A percentile compares a stretch with the other conserved stretches of the same genome.
Evolutionary conservation across 2,329 filamentous ascomycete species (phyloP).

Genomic region (Alternaria sp.): DNA sequence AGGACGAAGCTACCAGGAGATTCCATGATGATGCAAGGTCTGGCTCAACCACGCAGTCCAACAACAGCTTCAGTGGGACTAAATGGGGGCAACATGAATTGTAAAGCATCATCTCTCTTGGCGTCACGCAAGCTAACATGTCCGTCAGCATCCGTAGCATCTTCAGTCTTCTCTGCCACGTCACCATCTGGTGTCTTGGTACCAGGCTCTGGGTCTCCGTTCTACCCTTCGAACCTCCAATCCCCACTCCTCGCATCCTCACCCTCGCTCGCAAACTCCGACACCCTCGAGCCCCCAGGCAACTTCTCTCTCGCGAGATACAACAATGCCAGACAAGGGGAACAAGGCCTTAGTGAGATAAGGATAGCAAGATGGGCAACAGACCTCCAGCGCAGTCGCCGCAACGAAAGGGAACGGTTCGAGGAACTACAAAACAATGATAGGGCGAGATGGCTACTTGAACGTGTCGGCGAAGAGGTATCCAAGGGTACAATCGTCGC

Average conservation of each 20-base stretch:
- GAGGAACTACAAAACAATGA: constrained; percentile 68
- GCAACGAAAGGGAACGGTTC: constrained; percentile 75
- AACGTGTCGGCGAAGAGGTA: constrained; percentile 73
- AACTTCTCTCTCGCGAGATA: constrained; percentile 58
- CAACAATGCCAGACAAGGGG: constrained; percentile 60
- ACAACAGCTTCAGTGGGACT: constrained; percentile 44
- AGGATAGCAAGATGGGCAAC: constrained; percentile 82
- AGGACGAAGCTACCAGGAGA: constrained; percentile 48
- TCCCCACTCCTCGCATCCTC: constrained; percentile 48
- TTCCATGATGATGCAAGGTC: constrained; percentile 39
- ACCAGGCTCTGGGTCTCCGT: constrained; percentile 46
- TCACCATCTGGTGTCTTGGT: constrained; percentile 53
- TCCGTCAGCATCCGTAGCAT: constrained; percentile 42
- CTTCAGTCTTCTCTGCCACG: constrained; percentile 47
- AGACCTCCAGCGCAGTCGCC: constrained; percentile 78
- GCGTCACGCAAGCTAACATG: constrained; percentile 21
- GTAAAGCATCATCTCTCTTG: constrained; percentile 21
- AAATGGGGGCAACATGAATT: constrained; percentile 33
- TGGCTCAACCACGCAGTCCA: constrained; percentile 36
- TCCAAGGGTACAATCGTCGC: constrained; percentile 42
- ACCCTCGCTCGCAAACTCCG: constrained; percentile 42
- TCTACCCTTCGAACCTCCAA: constrained; percentile 45
- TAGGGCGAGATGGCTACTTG: constrained; percentile 74
- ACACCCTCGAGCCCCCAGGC: constrained; percentile 35
- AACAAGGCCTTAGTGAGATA: constrained; percentile 72